These are phyloP conservation scores for Acer negundo DNA, from an alignment of 345 rosid genomes.

Conservation along the genomic window DNA sequence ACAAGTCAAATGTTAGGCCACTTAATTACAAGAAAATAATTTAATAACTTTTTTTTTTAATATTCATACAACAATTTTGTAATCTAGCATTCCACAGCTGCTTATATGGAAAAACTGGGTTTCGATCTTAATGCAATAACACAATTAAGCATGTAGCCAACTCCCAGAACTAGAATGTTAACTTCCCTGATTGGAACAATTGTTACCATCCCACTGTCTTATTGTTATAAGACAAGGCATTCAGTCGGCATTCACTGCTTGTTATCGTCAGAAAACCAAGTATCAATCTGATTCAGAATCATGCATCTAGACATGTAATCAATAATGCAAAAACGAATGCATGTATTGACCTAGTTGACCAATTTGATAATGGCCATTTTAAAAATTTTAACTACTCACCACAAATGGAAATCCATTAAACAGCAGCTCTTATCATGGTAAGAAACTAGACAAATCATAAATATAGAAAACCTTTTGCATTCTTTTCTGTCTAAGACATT, in stretches of 20 bases:
- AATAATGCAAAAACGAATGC: neutral
- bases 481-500: neutral
- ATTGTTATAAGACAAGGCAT: neutral
- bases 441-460: neutral
- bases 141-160: neutral
- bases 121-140: neutral
- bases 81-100: neutral
- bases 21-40: neutral
- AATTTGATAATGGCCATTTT: neutral
- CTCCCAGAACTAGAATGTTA: neutral
- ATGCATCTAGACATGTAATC: neutral
- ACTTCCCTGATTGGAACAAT: neutral
- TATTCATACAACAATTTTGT: too few species aligned
- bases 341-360: too few species aligned
- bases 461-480: neutral
- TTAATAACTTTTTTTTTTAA: neutral
- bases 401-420: neutral
- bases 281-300: neutral
- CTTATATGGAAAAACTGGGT: constrained; percentile 8
- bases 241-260: neutral
- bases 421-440: neutral
- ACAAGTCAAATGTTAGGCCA: constrained; percentile 18
- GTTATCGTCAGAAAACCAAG: neutral
- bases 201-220: neutral
- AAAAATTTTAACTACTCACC: neutral